Conservation (phyloP, 2,329 filamentous ascomycete genomes). For the Penicillium concentricum region DNA sequence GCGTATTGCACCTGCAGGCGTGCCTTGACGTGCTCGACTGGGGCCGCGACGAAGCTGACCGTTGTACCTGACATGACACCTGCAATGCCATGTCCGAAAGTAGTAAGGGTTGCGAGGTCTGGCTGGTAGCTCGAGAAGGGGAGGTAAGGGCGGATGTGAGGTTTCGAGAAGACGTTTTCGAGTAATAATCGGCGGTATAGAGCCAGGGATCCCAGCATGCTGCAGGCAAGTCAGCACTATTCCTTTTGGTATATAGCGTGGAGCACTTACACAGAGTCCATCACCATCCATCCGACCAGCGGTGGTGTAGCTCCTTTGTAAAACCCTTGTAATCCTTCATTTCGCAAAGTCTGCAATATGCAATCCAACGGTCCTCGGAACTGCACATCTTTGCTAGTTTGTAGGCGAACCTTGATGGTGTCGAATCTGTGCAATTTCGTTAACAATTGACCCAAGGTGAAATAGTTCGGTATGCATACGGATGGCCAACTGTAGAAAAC, state of each 20-base stretch:
- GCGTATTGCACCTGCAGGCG: constrained; percentile 93
- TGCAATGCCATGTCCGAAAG: constrained; percentile 80
- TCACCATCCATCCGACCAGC: constrained; percentile 96
- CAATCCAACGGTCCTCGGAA: constrained; percentile 88
- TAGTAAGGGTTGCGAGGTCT: constrained; percentile 59
- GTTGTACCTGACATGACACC: constrained; percentile 85
- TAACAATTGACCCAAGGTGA: not conserved
- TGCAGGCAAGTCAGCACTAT: constrained; percentile 16
- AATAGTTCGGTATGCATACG: constrained; percentile 41
- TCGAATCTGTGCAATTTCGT: constrained; percentile 65
- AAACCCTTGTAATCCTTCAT: constrained; percentile 79
- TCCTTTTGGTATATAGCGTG: not conserved
- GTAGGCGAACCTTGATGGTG: constrained; percentile 92
- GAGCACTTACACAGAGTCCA: constrained; percentile 67
- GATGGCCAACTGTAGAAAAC: constrained; percentile 55
- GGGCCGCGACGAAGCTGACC: constrained; percentile 88
- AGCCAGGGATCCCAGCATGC: constrained; percentile 87
- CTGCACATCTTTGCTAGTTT: constrained; percentile 73
- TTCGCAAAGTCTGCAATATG: constrained; percentile 75
- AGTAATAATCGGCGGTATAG: constrained; percentile 83
- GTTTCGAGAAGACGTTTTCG: constrained; percentile 71
- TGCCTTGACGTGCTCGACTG: constrained; percentile 93
- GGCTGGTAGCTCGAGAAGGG: constrained; percentile 37
- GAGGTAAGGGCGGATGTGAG: constrained; percentile 39
- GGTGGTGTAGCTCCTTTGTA: constrained; percentile 96